Evolutionary conservation across 371 early-diverging fungal genomes (phyloP), one percentile per base, ranked within the genome.

Genomic region (Mortierella polycephala): DNA sequence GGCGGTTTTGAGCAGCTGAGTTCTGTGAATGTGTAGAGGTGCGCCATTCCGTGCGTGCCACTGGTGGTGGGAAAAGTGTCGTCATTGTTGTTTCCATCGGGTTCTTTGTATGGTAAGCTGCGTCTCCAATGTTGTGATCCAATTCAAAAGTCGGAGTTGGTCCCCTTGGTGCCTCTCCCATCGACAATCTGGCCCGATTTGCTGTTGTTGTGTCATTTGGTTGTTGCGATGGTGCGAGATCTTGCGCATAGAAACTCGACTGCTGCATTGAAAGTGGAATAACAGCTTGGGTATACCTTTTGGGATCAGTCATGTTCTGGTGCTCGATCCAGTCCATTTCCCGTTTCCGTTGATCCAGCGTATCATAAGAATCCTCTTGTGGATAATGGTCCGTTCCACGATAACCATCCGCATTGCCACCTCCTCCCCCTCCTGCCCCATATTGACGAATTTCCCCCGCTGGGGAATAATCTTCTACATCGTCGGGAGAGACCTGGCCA

Each of bases 251-350:
- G 18, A 21, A 21, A 23, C 45, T 60, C 5, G 20, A 39, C 37
- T 58, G 55, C 50, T 63, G 69, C 60, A 61, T 47, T 13, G 69
- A 60, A 5, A 69, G 30, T 2, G 64, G 64, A 39, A 69, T 74
- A 0, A 65, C 65, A 0, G 23, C 75, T 23, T 69, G 75, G 5
- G 57, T 52, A 42, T 69, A 69, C 0, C 40, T 7, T 42, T 55
- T 58, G n/a, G 69, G 49, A 23, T 62, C 68, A 7, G 64, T 50
- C 20, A 20, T 21, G 16, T 64, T 68, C 52, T 57, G 40, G 41
- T 62, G 56, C 47, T 57, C 61, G 21, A 56, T 5, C 62, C 64
- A 61, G 14, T 44, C 44, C 21, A 64, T 23, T 1, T 52, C 69
- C 4, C 54, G 53, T 23, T 63, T 70, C 21, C 64, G 49, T 7